Conservation (phyloP, 768 basidiomycete genomes). For the Fibroporia radiculosa region DNA sequence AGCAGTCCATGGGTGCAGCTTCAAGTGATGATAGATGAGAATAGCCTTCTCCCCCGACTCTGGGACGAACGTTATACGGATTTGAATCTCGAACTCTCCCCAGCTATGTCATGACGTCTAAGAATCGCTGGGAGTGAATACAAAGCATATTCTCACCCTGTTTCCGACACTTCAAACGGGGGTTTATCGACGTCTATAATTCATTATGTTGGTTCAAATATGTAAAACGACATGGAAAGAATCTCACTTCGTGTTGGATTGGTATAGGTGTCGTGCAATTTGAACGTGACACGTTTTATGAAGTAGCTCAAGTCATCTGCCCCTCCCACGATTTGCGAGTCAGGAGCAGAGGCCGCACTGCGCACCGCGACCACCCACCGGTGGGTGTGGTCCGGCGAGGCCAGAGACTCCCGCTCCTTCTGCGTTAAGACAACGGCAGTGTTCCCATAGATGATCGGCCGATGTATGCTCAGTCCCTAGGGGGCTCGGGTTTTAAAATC, state of each 20-base stretch:
- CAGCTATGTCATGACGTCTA: conserved; percentile 47
- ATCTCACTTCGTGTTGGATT: conserved; percentile 82
- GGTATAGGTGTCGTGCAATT: conserved; percentile 92
- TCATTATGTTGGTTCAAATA: conserved; percentile 4
- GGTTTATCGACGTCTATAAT: conserved; percentile 78
- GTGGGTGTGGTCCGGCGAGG: conserved; percentile 78
- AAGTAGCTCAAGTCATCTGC: conserved; percentile 88
- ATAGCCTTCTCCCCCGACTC: conserved; percentile 92
- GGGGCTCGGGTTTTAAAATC: conserved; percentile 3
- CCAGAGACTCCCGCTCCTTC: conserved; percentile 54
- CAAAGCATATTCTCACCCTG: conserved; percentile 51
- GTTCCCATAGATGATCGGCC: conserved; percentile 95
- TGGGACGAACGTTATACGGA: conserved; percentile 80
- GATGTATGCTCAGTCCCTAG: conserved; percentile 79
- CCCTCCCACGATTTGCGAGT: conserved; percentile 77
- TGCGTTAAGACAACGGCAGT: conserved; percentile 71
- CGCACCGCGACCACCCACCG: conserved; percentile 95
- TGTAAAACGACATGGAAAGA: conserved; percentile 1
- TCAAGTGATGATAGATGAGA: conserved; percentile 85
- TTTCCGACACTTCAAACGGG: conserved; percentile 93
- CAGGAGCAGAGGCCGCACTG: conserved; percentile 69
- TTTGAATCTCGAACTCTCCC: conserved; percentile 98
- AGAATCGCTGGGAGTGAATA: not conserved
- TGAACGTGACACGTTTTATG: conserved; percentile 95
- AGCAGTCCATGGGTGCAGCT: conserved; percentile 83